Evolutionary conservation across 1,284 basidiomycete species (phyloP).

Genomic region (Grifola frondosa): DNA sequence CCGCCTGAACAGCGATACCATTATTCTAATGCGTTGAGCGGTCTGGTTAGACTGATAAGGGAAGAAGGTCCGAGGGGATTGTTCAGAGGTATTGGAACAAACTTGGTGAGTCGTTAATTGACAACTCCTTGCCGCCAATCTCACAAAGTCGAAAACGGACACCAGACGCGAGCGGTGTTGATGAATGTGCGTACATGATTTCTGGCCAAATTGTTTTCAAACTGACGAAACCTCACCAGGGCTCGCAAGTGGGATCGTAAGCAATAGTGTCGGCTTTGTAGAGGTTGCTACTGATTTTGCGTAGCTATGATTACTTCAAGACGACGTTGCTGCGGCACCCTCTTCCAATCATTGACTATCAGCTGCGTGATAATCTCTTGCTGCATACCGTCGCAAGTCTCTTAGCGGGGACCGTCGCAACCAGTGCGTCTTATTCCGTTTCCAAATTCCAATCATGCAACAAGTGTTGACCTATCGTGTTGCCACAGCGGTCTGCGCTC

Average conservation of each 20-base stretch:
- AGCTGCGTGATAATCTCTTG: slow-evolving; percentile 67
- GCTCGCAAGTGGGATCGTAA: slow-evolving; percentile 86
- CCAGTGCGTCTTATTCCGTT: slow-evolving; percentile 51
- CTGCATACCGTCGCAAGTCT: slow-evolving; percentile 66
- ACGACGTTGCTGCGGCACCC: slow-evolving; percentile 53
- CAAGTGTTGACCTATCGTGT: slow-evolving; percentile 9
- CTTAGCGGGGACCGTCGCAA: slow-evolving; percentile 83
- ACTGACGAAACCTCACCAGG: too few species aligned
- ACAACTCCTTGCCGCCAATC: not conserved
- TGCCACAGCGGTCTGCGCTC: slow-evolving; percentile 78
- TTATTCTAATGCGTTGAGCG: slow-evolving; percentile 77
- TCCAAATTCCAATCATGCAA: not conserved
- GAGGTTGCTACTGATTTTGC: slow-evolving; percentile 5
- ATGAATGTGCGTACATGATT: slow-evolving; percentile 77
- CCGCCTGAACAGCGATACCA: slow-evolving; percentile 72
- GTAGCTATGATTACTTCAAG: slow-evolving; percentile 89
- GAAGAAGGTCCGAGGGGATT: slow-evolving; percentile 75
- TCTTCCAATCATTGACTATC: slow-evolving; percentile 60
- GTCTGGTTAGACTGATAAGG: slow-evolving; percentile 61
- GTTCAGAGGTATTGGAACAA: slow-evolving; percentile 77
- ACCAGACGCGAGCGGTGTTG: slow-evolving; percentile 69
- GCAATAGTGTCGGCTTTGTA: slow-evolving; percentile 27
- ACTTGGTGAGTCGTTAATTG: slow-evolving; percentile 56
- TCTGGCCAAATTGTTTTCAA: too few species aligned
- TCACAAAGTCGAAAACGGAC: not conserved